Conservation (phyloP, 805 yeast species). For the Barnettozyma californica region DNA sequence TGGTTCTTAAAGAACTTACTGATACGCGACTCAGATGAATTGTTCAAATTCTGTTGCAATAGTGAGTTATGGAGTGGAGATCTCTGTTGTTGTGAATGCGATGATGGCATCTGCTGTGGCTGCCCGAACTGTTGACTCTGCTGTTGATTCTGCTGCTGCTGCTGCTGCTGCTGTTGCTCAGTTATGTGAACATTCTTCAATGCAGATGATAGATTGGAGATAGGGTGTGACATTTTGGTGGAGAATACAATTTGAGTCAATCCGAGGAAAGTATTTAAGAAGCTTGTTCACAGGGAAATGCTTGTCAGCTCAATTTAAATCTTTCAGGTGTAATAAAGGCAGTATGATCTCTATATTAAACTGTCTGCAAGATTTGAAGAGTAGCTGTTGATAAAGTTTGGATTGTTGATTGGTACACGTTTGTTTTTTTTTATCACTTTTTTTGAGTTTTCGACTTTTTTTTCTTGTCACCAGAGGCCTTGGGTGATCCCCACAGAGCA, state of each 20-base stretch:
- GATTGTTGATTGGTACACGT: not conserved
- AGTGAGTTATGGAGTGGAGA: constrained; percentile 12
- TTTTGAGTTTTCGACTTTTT: not conserved
- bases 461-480: not conserved
- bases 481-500: not conserved
- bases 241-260: not conserved
- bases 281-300: not conserved
- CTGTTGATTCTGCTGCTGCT: constrained; percentile 3
- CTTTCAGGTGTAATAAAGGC: not conserved
- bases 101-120: constrained; percentile 25
- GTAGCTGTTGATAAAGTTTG: not conserved
- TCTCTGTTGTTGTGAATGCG: constrained; percentile 19
- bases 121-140: constrained; percentile 1
- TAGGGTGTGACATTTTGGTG: constrained; percentile 5
- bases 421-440: not conserved
- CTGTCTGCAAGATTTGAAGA: not conserved
- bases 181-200: constrained; percentile 7
- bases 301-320: not conserved
- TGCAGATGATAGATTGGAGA: constrained; percentile 8
- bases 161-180: constrained; percentile 6
- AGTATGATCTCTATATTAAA: not conserved
- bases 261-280: not conserved
- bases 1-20: constrained; percentile 68
- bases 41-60: constrained; percentile 33
- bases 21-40: constrained; percentile 51